Evolutionary conservation across 1,284 basidiomycete genomes (phyloP), one percentile per base, ranked within the genome.

Genomic region (Leccinum colubrinum): DNA sequence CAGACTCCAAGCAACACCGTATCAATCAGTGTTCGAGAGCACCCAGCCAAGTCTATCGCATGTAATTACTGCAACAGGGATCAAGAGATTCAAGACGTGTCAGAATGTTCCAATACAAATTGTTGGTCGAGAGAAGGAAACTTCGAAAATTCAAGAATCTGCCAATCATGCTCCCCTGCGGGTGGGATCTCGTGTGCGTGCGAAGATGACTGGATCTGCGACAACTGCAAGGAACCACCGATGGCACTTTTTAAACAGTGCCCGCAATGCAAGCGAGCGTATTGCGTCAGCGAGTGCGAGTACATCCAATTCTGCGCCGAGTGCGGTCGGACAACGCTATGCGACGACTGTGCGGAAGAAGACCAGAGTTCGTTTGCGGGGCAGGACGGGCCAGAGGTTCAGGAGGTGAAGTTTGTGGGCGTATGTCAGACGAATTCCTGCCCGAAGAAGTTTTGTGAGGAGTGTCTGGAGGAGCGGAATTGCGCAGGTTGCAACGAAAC

Each of bases 141-240:
- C 9, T 9, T 17, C 41, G 11, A 43, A 9, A 17, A 17, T 22
- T 22, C 22, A 22, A 22, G 41, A 43, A 43, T 43, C 9, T 17
- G 41, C 41, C 41, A 17, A 43, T 43, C 41, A 11, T 43, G 41
- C 41, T 17, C n/a, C 41, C 39, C 39, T 41, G 39, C 39, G 15
- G 39, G 39, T 41, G 41, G 41, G n/a, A 11, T 71, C 48, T 60
- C 63, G 70, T 70, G 68, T 25, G 52, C 55, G 3, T 70, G 70
- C 63, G 58, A 68, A 48, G 58, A 59, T 35, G 58, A 58, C 56
- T 70, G 70, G 68, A 52, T 66, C 5, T 70, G 68, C 46, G 69
- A 70, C 48, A 61, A 71, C 59, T 72, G 69, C 63, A 59, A 56
- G 48, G n/a, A 57, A 1, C 58, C 60, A 17, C 22, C 62, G 3